Base-by-base conservation (phyloP, 2,329 filamentous ascomycete species). In the Cyphellophora europaea region DNA sequence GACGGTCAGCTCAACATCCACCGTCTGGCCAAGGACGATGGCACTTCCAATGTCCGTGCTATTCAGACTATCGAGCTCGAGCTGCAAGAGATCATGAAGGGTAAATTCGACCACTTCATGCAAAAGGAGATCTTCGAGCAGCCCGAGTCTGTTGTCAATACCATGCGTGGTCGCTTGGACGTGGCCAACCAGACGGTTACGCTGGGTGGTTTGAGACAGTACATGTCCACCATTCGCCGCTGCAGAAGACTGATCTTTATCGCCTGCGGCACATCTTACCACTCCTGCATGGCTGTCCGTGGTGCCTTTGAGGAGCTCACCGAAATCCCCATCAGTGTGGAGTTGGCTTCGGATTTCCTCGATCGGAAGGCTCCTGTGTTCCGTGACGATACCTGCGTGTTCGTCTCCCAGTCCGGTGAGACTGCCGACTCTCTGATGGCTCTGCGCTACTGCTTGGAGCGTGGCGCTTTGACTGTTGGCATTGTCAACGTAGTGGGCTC, bases 41-140 rank as follows among this genome's bases (percentile, higher is more conserved):
- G 89, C 50, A 88, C 83, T 57, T 93, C 86, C 66, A 95, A 96
- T 58, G 87, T 96, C 52, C 88, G 91, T 61, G 86, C 84, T 53
- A 98, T 98, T 61, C 91, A 98, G 74, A 98, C 91, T 37, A 77
- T 98, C 37, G 91, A 98, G 72, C 83, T 98, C 33, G 87, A 98
- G 72, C 81, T 98, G 47, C 91, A 98, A 71, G 88, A 98, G 72
- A 98, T 98, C 66, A 98, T 98, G 91, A 98, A 98, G 81, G 91
- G 91, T 65, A 93, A 91, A 61, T 98, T 96, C 66, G 91, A 98
- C 63, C 91, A 98, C 71, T 98, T 95, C 74, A 98, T 98, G 91
- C 91, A 98, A 64, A 98, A 98, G 78, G 91, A 98, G 65, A 98
- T 98, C 56, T 98, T 98, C 63, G 91, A 98, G 74, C 91, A 98